Base-by-base conservation (phyloP, 2,329 filamentous ascomycete species). In the Aspergillus glaucus region DNA sequence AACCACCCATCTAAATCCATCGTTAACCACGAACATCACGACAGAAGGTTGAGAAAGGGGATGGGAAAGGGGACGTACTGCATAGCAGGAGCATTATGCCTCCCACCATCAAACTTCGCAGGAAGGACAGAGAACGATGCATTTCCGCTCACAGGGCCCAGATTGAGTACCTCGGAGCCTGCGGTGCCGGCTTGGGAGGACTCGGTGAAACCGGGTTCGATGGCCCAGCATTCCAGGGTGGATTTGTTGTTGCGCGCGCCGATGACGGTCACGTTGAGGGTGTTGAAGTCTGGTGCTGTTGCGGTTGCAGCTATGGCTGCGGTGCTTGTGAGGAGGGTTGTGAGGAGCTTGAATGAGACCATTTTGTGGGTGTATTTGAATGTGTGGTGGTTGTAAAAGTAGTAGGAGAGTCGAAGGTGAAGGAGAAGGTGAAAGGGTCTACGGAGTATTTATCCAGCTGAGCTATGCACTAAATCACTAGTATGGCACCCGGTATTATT, bases 181-280 rank as follows among this genome's bases (percentile, higher is more conserved):
- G 57, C 28, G 2, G 61, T 63, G 2, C 71, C 72, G 6, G 66
- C 47, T n/a, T 59, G 46, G 6, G 58, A 48, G 7, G 68, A 65
- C 1, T 52, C 55, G n/a, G 57, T 26, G 47, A 72, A 72, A 10
- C 66, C 66, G 3, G 63, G 54, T 8, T 62, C 53, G 6, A 77
- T 54, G 49, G 72, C 66, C 74, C 74, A 77, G 66, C 74, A 77
- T 58, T 76, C 70, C 4, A 77, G 55, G 6, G 63, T 64, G 7
- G 74, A 76, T 4, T 60, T 58, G 47, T 68, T 67, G 46, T 70
- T 59, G 14, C 52, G 55, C 1, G 66, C 67, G 40, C 57, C 58
- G 22, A 76, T 50, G 15, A 72, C 66, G 3, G 74, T 76, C 46
- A 77, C 51, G 53, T 74, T 76, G 21, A 76, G 62, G 7, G 58